phyloP scores from a whole-genome alignment of 768 basidiomycete genomes.

The Calocybe indica region DNA sequence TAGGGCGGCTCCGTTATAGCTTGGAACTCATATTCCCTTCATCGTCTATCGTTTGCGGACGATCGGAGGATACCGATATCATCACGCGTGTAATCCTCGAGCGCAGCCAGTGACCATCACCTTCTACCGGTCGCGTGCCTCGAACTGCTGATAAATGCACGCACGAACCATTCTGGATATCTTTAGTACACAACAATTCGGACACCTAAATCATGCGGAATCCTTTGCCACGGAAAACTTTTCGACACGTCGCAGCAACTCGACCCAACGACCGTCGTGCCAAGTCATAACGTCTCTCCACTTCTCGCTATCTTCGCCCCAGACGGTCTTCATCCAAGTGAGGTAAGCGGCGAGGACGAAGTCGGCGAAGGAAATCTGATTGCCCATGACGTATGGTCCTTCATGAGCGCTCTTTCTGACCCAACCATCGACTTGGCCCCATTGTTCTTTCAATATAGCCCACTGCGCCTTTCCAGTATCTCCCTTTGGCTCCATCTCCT shows the following conservation, averaged over 20 bases:
- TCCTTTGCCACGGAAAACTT: constrained; percentile 11
- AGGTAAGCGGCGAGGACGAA: constrained; percentile 21
- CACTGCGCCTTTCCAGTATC: constrained; percentile 15
- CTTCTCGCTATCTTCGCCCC: constrained; percentile 26
- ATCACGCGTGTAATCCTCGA: too few species aligned
- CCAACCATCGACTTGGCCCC: constrained; percentile 15
- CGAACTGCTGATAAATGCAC: too few species aligned
- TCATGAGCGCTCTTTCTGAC: constrained; percentile 13
- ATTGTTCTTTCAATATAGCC: constrained; percentile 13
- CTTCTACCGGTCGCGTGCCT: too few species aligned
- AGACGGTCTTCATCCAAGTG: constrained; percentile 19
- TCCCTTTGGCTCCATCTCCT: constrained; percentile 16
- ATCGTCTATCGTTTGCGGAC: too few species aligned
- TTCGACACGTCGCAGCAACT: constrained; percentile 15
- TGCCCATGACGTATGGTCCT: constrained; percentile 25
- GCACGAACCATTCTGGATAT: too few species aligned
- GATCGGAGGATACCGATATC: too few species aligned
- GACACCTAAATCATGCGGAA: neutral
- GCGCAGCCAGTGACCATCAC: too few species aligned
- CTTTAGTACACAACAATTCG: too few species aligned
- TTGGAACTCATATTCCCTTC: too few species aligned
- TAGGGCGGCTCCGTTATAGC: too few species aligned
- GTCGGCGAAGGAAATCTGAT: constrained; percentile 27
- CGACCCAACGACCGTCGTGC: constrained; percentile 27
- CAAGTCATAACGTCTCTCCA: constrained; percentile 27